phyloP scores from a whole-genome alignment of 139 green algal species.

The Micromonas pusilla region DNA sequence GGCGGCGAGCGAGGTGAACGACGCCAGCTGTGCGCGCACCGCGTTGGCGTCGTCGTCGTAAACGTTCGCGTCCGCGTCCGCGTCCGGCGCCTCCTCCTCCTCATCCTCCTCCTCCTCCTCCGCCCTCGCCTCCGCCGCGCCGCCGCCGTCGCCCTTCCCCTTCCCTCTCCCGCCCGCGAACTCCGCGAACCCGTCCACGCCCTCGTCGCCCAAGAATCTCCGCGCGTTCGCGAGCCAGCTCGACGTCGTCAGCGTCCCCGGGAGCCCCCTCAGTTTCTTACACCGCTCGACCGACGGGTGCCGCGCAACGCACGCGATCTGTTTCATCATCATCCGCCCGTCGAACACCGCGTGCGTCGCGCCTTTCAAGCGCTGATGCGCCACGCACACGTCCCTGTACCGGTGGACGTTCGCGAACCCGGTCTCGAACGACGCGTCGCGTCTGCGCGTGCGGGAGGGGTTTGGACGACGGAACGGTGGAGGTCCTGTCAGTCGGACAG shows the following conservation, averaged over 20 bases:
- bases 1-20: not conserved
- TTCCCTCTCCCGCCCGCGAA: not conserved
- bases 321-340: constrained; percentile 3
- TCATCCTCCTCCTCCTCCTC: not conserved
- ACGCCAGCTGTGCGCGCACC: not conserved
- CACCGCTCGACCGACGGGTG: not conserved
- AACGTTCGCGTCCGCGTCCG: not conserved
- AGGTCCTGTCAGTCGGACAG: too few relatives aligned
- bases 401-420: not conserved
- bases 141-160: not conserved
- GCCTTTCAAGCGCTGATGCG: not conserved
- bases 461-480: too few relatives aligned
- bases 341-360: not conserved
- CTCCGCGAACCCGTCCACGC: not conserved
- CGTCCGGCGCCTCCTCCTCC: not conserved
- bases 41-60: not conserved
- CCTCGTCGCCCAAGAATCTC: too few relatives aligned
- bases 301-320: constrained; percentile 11
- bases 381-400: not conserved
- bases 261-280: not conserved
- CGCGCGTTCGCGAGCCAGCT: too few relatives aligned
- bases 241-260: not conserved
- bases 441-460: too few relatives aligned
- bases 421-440: not conserved
- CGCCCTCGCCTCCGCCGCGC: not conserved